These are phyloP conservation scores for Termitomyces sp. DNA, from an alignment of 1,284 basidiomycete species.

Conservation along the genomic window DNA sequence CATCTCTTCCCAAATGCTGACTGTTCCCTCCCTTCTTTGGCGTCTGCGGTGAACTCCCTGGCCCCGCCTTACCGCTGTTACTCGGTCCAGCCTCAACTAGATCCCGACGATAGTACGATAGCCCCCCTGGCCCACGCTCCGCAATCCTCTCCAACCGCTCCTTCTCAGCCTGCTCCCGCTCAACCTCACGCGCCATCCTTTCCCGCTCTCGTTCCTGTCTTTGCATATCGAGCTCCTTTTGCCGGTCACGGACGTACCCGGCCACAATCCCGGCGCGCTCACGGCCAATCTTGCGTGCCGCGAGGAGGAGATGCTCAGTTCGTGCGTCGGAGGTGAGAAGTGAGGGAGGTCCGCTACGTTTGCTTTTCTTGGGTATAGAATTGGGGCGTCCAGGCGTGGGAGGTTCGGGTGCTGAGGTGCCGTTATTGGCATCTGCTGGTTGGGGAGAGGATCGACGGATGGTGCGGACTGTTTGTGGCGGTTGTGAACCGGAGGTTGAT, in stretches of 20 bases:
- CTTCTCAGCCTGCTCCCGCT: slow-evolving; percentile 19
- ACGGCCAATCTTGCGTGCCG: slow-evolving; percentile 51
- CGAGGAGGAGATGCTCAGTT: slow-evolving; percentile 54
- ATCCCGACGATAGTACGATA: slow-evolving; percentile 26
- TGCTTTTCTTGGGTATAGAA: background rate
- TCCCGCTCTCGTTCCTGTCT: slow-evolving; percentile 25
- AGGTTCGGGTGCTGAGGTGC: slow-evolving; percentile 1
- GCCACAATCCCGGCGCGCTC: slow-evolving; percentile 43
- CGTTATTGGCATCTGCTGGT: background rate
- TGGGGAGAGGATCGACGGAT: slow-evolving; percentile 3
- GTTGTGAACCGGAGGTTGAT: background rate
- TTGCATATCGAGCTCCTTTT: slow-evolving; percentile 31
- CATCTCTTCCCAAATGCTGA: slow-evolving; percentile 15
- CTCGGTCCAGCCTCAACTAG: slow-evolving; percentile 5
- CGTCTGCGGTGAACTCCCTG: slow-evolving; percentile 19
- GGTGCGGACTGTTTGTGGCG: slow-evolving; percentile 2
- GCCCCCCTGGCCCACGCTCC: slow-evolving; percentile 18
- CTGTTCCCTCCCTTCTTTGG: slow-evolving; percentile 21
- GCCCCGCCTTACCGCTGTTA: background rate
- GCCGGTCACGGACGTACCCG: slow-evolving; percentile 29
- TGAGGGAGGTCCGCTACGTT: slow-evolving; percentile 13
- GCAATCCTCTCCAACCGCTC: slow-evolving; percentile 22
- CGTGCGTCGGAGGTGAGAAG: slow-evolving; percentile 49
- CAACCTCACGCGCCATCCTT: slow-evolving; percentile 15
- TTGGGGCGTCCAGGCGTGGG: background rate